Percentiles rank a stretch among this genome's conserved stretches.
Evolutionary conservation across 768 basidiomycete genomes (phyloP).

Genomic region (Mycena epipterygia): DNA sequence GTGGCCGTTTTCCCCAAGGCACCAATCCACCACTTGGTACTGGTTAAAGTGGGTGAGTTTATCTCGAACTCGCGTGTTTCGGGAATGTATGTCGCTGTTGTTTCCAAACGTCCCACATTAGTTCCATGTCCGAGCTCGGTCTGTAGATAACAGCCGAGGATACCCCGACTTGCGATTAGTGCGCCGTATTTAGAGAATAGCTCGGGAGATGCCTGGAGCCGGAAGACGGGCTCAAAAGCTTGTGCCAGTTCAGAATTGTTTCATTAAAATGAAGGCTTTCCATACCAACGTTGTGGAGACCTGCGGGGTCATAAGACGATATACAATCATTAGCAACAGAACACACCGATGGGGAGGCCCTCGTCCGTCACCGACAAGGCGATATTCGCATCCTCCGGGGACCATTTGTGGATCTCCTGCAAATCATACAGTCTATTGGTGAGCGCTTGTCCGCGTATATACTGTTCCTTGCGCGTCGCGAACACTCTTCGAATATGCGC

Average conservation of each 20-base stretch:
- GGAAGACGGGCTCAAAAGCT: conserved; percentile 80
- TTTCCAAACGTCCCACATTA: conserved; percentile 78
- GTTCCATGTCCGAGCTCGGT: conserved; percentile 87
- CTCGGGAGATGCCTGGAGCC: conserved; percentile 69
- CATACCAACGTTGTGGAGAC: conserved; percentile 54
- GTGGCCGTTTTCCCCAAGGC: conserved; percentile 79
- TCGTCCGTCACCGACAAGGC: conserved; percentile 70
- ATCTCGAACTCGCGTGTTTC: conserved; percentile 79
- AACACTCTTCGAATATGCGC: conserved; percentile 58
- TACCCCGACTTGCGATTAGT: conserved; percentile 66
- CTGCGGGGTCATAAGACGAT: not conserved
- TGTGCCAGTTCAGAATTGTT: too few species aligned
- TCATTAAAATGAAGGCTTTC: not conserved
- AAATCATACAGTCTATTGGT: conserved; percentile 72
- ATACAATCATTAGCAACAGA: conserved; percentile 36
- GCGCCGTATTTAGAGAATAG: conserved; percentile 66
- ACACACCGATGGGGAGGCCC: conserved; percentile 58
- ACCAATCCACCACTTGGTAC: conserved; percentile 89
- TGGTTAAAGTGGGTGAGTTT: conserved; percentile 80
- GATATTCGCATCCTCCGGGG: conserved; percentile 56
- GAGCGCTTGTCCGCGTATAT: conserved; percentile 66
- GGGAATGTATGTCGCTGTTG: conserved; percentile 82
- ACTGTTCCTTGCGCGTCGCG: conserved; percentile 69
- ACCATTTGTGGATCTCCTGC: conserved; percentile 67
- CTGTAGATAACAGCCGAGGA: conserved; percentile 81